Conservation (phyloP, 345 rosid species). For the Sapria himalayana region DNA sequence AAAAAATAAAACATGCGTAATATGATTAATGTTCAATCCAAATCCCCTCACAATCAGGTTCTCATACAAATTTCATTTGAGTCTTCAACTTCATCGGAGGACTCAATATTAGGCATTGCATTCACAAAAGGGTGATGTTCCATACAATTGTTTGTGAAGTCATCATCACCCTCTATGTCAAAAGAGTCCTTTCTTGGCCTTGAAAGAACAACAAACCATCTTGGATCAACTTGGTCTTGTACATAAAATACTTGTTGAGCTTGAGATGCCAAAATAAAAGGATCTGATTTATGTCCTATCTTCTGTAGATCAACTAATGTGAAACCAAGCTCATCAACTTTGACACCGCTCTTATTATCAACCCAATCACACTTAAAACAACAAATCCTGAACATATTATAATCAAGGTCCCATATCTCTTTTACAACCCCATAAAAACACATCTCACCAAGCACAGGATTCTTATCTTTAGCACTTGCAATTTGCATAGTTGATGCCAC, state of each 20-base stretch:
- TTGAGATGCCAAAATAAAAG: background rate
- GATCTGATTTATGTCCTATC: background rate
- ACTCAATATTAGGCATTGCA: background rate
- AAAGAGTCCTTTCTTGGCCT: background rate
- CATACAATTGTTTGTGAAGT: background rate
- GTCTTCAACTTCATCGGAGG: background rate
- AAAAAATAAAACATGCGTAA: too few species aligned
- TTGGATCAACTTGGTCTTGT: background rate
- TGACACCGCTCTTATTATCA: background rate
- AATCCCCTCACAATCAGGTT: background rate
- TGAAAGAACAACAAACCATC: background rate
- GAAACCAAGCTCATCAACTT: background rate
- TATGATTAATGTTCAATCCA: too few species aligned
- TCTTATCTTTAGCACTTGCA: too few species aligned
- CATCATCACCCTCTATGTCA: background rate
- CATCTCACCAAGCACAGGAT: too few species aligned
- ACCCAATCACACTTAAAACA: background rate
- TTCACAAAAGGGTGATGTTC: background rate
- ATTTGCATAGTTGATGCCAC: too few species aligned
- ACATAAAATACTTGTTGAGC: background rate
- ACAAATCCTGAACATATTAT: too few species aligned
- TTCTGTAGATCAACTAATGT: too few species aligned
- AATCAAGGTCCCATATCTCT: too few species aligned
- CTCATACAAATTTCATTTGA: background rate
- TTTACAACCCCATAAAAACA: background rate